Percentiles rank a stretch among this genome's conserved stretches.
phyloP scores from a whole-genome alignment of 768 basidiomycete genomes.

The Leccinum truebloodii region DNA sequence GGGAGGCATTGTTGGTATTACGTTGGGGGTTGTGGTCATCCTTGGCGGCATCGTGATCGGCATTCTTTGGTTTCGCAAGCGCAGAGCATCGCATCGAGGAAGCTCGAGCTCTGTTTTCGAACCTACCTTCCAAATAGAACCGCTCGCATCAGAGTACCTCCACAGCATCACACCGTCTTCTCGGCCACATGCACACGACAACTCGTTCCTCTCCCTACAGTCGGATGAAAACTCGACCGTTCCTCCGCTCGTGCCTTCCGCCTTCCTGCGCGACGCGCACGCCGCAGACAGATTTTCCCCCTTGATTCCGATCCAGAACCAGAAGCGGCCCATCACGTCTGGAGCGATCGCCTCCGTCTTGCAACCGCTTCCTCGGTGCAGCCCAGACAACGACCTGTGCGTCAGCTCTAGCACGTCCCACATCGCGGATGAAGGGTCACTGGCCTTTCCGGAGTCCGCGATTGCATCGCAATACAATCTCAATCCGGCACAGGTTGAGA shows the following conservation, averaged over 20 bases:
- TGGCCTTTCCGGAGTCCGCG: neutral
- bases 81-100: neutral
- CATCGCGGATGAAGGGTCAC: neutral
- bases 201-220: neutral
- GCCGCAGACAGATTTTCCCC: neutral
- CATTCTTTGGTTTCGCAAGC: conserved; percentile 12
- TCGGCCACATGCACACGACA: neutral
- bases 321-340: conserved; percentile 1
- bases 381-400: neutral
- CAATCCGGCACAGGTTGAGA: conserved; percentile 13
- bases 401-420: neutral
- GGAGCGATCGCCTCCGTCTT: neutral
- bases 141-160: conserved; percentile 1
- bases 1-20: conserved; percentile 9
- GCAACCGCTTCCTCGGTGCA: conserved; percentile 5
- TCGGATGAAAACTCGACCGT: neutral
- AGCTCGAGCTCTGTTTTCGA: neutral
- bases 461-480: conserved; percentile 2
- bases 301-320: neutral
- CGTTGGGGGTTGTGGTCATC: conserved; percentile 12
- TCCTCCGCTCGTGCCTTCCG: conserved; percentile 4
- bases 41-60: conserved; percentile 3
- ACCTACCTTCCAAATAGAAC: conserved; percentile 2
- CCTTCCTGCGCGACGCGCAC: conserved; percentile 15
- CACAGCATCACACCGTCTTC: neutral